Percentiles rank a stretch among this genome's conserved stretches.
phyloP scores from a whole-genome alignment of 305 asterid species.

The Andrographis paniculata region DNA sequence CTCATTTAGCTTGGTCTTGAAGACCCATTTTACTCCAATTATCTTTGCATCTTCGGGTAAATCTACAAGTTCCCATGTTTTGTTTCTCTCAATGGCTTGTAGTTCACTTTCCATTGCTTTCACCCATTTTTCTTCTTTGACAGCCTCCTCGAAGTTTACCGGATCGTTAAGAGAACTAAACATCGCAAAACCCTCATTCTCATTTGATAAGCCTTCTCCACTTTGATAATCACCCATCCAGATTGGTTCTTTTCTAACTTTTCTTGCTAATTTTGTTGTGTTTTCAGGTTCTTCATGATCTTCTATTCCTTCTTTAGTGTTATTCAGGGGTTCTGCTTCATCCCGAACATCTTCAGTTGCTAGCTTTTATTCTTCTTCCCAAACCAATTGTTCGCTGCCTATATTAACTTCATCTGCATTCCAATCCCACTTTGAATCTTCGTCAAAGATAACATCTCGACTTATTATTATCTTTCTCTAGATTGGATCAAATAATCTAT shows the following conservation, averaged over 20 bases:
- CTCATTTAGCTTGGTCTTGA: background rate
- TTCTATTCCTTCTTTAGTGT: background rate
- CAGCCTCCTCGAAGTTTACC: background rate
- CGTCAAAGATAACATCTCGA: conserved; percentile 13
- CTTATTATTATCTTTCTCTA: background rate
- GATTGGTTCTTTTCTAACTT: background rate
- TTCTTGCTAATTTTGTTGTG: background rate
- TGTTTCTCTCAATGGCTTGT: background rate
- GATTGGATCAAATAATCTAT: background rate
- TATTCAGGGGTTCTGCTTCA: background rate
- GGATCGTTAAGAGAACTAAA: background rate
- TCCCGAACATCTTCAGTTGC: background rate
- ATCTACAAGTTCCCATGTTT: background rate
- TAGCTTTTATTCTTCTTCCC: background rate
- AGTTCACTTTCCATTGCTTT: background rate
- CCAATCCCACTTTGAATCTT: conserved; percentile 9
- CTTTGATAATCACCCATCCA: background rate
- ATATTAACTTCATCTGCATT: background rate
- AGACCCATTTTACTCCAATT: background rate
- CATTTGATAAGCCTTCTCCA: background rate
- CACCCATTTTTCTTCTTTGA: background rate
- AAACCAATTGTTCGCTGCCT: background rate
- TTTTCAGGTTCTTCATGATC: background rate
- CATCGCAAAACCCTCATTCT: background rate
- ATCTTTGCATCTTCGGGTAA: background rate